phyloP scores from a whole-genome alignment of 1,284 basidiomycete genomes.

The Acaromyces ingoldii region DNA sequence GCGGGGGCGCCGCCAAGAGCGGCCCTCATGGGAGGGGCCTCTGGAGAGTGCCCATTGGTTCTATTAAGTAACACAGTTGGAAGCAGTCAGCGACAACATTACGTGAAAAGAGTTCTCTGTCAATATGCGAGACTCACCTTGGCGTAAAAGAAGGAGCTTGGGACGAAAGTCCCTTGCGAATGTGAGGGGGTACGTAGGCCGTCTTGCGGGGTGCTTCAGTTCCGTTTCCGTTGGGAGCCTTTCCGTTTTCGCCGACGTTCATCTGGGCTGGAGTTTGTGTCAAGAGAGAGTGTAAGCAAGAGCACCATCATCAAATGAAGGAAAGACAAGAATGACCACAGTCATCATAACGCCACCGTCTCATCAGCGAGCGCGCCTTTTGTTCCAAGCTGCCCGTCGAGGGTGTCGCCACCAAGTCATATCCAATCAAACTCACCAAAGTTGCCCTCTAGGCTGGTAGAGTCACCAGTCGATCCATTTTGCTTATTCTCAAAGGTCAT shows the following conservation, averaged over 20 bases:
- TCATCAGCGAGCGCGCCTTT: too few relatives aligned
- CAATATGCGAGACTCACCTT: slow-evolving; percentile 3
- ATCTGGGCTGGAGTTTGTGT: not conserved
- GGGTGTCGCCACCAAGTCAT: slow-evolving; percentile 10
- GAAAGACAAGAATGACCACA: too few relatives aligned
- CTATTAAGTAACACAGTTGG: not conserved
- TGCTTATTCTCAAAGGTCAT: slow-evolving; percentile 20
- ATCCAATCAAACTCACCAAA: slow-evolving; percentile 61
- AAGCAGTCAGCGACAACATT: not conserved
- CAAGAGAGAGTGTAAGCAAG: slow-evolving; percentile 5
- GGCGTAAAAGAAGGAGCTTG: slow-evolving; percentile 14
- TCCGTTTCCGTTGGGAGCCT: not conserved
- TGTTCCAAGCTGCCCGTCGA: too few relatives aligned
- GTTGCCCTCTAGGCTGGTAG: slow-evolving; percentile 70
- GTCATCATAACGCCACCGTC: too few relatives aligned
- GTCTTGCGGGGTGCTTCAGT: slow-evolving; percentile 65
- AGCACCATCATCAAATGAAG: too few relatives aligned
- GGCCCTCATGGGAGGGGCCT: too few relatives aligned
- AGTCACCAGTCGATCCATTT: slow-evolving; percentile 52
- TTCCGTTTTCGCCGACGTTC: not conserved
- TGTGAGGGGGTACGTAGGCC: slow-evolving; percentile 87
- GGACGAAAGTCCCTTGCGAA: slow-evolving; percentile 60
- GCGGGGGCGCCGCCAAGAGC: slow-evolving; percentile 7
- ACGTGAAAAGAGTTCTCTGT: slow-evolving; percentile 4
- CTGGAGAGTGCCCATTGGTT: too few relatives aligned